Evolutionary conservation across 768 basidiomycete genomes (phyloP).

Genomic region (Leccinum ochraceum): DNA sequence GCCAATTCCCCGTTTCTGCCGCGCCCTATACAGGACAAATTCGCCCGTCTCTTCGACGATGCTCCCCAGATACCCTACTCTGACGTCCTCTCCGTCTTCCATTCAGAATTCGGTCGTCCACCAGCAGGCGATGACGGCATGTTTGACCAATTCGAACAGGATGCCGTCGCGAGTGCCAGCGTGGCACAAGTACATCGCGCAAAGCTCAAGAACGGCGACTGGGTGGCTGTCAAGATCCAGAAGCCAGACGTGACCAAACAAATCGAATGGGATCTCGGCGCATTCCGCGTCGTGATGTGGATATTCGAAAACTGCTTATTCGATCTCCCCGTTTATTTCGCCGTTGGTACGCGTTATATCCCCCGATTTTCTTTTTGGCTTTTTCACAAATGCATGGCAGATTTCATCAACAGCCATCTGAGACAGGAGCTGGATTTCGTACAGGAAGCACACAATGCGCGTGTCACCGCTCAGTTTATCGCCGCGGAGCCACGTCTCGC

Average conservation of each 20-base stretch:
- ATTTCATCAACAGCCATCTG: slow-evolving; percentile 81
- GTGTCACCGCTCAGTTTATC: slow-evolving; percentile 65
- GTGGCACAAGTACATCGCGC: slow-evolving; percentile 93
- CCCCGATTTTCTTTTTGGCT: background rate
- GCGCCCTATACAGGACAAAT: slow-evolving; percentile 78
- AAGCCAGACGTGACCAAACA: slow-evolving; percentile 87
- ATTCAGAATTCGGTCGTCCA: no score
- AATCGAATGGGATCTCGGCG: slow-evolving; percentile 80
- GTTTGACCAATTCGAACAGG: slow-evolving; percentile 75
- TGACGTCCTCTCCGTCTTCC: slow-evolving; percentile 44
- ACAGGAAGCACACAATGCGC: slow-evolving; percentile 77
- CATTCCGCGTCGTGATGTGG: slow-evolving; percentile 73
- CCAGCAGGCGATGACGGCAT: slow-evolving; percentile 58
- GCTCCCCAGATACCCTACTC: slow-evolving; percentile 83
- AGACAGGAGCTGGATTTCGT: slow-evolving; percentile 82
- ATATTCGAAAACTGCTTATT: slow-evolving; percentile 79
- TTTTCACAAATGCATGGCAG: slow-evolving; percentile 32
- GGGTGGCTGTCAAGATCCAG: slow-evolving; percentile 94
- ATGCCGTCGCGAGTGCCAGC: slow-evolving; percentile 83
- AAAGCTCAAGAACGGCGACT: slow-evolving; percentile 48
- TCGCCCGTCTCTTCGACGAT: slow-evolving; percentile 82
- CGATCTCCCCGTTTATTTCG: slow-evolving; percentile 81
- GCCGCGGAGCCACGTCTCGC: slow-evolving; percentile 68
- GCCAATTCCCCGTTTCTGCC: slow-evolving; percentile 87
- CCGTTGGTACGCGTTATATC: slow-evolving; percentile 54